phyloP scores from a whole-genome alignment of 2,329 filamentous ascomycete species.

The Trichothecium sympodiale region DNA sequence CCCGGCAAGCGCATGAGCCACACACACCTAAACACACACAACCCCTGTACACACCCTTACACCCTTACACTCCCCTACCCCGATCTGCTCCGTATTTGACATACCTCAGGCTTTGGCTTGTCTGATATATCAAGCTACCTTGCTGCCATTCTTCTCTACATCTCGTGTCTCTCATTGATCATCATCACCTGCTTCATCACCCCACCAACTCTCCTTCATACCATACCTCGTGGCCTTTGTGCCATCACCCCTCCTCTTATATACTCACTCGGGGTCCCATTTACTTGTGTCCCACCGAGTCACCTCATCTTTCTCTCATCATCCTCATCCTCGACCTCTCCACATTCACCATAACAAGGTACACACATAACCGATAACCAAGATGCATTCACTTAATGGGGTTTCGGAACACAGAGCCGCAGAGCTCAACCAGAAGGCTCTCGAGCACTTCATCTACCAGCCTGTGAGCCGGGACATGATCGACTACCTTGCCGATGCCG shows the following conservation, averaged over 20 bases:
- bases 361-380: slow-evolving; percentile 22
- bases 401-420: slow-evolving; percentile 10
- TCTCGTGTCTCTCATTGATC: background rate
- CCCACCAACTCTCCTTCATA: too few relatives aligned
- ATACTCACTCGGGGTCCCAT: too few relatives aligned
- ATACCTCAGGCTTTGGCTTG: background rate
- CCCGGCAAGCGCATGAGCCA: background rate
- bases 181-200: too few relatives aligned
- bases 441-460: slow-evolving; percentile 71
- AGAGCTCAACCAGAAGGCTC: slow-evolving; percentile 60
- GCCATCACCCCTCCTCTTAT: too few relatives aligned
- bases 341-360: background rate
- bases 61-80: too few relatives aligned
- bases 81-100: background rate
- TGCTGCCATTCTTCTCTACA: background rate
- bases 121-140: slow-evolving; percentile 1
- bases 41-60: too few relatives aligned
- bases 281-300: too few relatives aligned
- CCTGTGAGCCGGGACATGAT: slow-evolving; percentile 71
- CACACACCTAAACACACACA: too few relatives aligned
- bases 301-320: background rate
- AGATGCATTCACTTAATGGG: slow-evolving; percentile 29
- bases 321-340: slow-evolving; percentile 1
- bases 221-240: too few relatives aligned
- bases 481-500: slow-evolving; percentile 61